Evolutionary conservation across 2,329 filamentous ascomycete species (phyloP).

Genomic region (Colletotrichum tanaceti): DNA sequence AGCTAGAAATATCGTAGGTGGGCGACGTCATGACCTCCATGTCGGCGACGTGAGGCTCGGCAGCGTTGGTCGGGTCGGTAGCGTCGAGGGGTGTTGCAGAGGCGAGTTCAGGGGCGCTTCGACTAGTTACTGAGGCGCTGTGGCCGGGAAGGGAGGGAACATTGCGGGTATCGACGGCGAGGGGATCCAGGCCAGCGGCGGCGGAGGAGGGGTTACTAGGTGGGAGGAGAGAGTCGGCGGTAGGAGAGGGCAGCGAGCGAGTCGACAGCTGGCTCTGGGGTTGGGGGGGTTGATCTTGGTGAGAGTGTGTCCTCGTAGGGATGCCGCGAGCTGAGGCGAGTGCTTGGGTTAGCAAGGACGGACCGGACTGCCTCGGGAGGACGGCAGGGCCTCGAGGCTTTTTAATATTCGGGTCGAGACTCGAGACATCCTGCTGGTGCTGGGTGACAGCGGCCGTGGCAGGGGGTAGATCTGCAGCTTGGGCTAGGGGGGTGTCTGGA

Average conservation of each 20-base stretch:
- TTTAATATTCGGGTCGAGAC: conserved; percentile 57
- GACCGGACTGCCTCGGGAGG: conserved; percentile 58
- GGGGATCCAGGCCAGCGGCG: conserved; percentile 44
- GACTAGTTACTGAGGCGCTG: conserved; percentile 53
- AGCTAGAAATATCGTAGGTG: conserved; percentile 48
- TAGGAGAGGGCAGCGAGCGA: conserved; percentile 27
- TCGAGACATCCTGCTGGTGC: conserved; percentile 42
- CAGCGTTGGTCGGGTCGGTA: conserved; percentile 6
- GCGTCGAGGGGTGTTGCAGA: conserved; percentile 47
- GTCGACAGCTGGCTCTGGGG: conserved; percentile 23
- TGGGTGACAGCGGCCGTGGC: conserved; percentile 41
- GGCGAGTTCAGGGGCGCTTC: conserved; percentile 46
- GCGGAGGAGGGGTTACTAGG: conserved; percentile 13
- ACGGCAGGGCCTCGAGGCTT: conserved; percentile 58
- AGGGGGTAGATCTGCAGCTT: conserved; percentile 40
- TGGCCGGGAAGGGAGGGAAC: conserved; percentile 50
- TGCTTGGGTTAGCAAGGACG: conserved; percentile 68
- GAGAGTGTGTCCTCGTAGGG: conserved; percentile 35
- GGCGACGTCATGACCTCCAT: conserved; percentile 48
- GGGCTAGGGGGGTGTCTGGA: conserved; percentile 39
- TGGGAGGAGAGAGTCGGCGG: conserved; percentile 15
- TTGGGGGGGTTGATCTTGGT: conserved; percentile 27
- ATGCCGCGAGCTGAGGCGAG: conserved; percentile 70
- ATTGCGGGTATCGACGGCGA: conserved; percentile 45
- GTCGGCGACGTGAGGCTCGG: conserved; percentile 43